A percentile compares a stretch with the other conserved stretches of the same genome.
These are phyloP conservation scores for Zangia roseola DNA, from an alignment of 768 basidiomycete genomes.

Conservation along the genomic window DNA sequence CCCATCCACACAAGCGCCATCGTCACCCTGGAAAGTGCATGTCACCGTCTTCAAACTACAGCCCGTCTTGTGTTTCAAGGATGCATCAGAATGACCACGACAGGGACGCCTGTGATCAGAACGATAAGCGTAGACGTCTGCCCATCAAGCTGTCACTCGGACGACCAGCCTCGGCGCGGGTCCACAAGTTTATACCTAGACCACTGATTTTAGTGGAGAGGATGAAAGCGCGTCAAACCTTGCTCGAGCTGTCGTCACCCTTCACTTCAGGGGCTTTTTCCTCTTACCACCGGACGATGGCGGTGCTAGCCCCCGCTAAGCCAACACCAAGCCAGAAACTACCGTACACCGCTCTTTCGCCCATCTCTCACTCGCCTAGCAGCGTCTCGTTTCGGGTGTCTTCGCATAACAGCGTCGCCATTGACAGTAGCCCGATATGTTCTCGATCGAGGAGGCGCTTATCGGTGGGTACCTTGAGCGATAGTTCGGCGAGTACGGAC, in stretches of 20 bases:
- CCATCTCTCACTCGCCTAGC: neutral
- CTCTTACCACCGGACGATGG: neutral
- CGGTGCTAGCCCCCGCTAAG: neutral
- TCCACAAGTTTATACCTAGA: slow-evolving; percentile 24
- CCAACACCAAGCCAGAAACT: slow-evolving; percentile 1
- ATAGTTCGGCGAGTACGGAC: slow-evolving; percentile 18
- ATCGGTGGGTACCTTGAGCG: slow-evolving; percentile 5
- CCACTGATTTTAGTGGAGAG: slow-evolving; percentile 24
- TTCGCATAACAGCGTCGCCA: neutral
- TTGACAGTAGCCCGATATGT: neutral
- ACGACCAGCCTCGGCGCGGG: neutral
- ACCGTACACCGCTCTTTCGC: neutral
- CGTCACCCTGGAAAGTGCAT: neutral
- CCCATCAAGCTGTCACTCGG: neutral
- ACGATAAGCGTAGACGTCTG: neutral
- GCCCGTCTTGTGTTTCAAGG: neutral
- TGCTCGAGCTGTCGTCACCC: neutral
- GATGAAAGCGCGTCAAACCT: slow-evolving; percentile 18
- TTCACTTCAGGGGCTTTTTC: neutral
- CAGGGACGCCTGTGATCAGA: neutral
- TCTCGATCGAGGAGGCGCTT: slow-evolving; percentile 3
- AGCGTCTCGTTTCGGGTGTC: slow-evolving; percentile 10
- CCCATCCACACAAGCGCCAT: neutral
- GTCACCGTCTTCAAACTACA: neutral
- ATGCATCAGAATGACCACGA: slow-evolving; percentile 6